phyloP scores from a whole-genome alignment of 768 basidiomycete species.

The Porphyrellus cyaneotinctus region DNA sequence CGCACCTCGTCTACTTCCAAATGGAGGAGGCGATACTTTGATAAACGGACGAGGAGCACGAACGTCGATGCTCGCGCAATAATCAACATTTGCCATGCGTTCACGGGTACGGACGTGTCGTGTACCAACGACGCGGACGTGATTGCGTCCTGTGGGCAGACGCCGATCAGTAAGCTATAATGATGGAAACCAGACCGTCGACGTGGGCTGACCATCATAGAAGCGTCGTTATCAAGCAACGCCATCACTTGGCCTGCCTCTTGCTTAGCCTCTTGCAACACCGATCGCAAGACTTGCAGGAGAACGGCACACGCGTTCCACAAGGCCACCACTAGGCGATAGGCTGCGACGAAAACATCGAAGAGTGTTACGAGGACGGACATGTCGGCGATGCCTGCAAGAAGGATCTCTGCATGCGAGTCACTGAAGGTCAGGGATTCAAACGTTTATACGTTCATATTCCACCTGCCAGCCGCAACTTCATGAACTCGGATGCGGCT shows the following conservation, averaged over 20 bases:
- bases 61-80: slow-evolving; percentile 18
- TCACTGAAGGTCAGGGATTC: no score
- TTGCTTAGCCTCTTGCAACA: slow-evolving; percentile 12
- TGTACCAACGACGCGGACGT: neutral
- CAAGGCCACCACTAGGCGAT: neutral
- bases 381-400: slow-evolving; percentile 4
- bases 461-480: slow-evolving; percentile 4
- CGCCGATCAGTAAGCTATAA: slow-evolving; percentile 3
- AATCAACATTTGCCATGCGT: slow-evolving; percentile 18
- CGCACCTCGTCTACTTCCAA: slow-evolving; percentile 26
- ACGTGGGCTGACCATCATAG: slow-evolving; percentile 10
- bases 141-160: slow-evolving; percentile 3
- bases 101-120: neutral
- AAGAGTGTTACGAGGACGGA: slow-evolving; percentile 1
- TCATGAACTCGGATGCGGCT: neutral
- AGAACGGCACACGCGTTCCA: slow-evolving; percentile 17
- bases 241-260: slow-evolving; percentile 17
- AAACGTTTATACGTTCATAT: no score
- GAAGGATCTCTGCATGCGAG: no score
- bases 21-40: slow-evolving; percentile 17
- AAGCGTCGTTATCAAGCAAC: slow-evolving; percentile 4
- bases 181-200: neutral
- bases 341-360: slow-evolving; percentile 2
- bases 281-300: slow-evolving; percentile 8
- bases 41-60: slow-evolving; percentile 18